Conservation (phyloP, 2,329 filamentous ascomycete species). For the Alternaria brassicicola region DNA sequence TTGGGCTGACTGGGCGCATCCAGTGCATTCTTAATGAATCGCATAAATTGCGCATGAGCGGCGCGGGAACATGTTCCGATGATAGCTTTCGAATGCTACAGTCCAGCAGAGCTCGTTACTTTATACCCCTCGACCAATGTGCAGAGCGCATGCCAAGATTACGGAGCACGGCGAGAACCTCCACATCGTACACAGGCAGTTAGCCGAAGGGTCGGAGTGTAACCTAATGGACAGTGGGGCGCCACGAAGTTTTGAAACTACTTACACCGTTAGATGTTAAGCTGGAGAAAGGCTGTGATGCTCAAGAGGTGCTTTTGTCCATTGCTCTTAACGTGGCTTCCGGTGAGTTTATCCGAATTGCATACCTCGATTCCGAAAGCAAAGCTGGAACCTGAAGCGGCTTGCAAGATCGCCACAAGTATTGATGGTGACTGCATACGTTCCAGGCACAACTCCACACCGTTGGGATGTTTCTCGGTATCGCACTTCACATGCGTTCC, state of each 20-base stretch:
- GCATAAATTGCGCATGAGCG: neutral
- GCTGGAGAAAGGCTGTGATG: neutral
- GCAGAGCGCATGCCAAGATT: neutral
- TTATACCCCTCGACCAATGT: neutral
- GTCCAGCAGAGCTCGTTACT: neutral
- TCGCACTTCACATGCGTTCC: neutral
- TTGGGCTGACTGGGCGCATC: neutral
- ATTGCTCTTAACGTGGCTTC: neutral
- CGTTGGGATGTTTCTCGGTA: neutral
- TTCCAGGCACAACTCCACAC: neutral
- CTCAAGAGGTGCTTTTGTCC: neutral
- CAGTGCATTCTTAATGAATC: neutral
- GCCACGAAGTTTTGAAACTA: neutral
- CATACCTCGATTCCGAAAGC: neutral
- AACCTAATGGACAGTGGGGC: neutral
- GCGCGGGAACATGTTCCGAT: neutral
- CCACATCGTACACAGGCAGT: neutral
- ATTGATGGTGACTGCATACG: neutral
- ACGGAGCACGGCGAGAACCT: neutral
- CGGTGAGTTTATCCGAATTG: neutral
- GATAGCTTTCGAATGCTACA: neutral
- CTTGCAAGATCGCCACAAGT: neutral
- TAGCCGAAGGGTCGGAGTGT: neutral
- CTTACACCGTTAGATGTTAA: neutral
- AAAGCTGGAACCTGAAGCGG: neutral